Base-by-base conservation (phyloP, 108 stramenopile genomes). In the Cyclostephanos tholiformis region DNA sequence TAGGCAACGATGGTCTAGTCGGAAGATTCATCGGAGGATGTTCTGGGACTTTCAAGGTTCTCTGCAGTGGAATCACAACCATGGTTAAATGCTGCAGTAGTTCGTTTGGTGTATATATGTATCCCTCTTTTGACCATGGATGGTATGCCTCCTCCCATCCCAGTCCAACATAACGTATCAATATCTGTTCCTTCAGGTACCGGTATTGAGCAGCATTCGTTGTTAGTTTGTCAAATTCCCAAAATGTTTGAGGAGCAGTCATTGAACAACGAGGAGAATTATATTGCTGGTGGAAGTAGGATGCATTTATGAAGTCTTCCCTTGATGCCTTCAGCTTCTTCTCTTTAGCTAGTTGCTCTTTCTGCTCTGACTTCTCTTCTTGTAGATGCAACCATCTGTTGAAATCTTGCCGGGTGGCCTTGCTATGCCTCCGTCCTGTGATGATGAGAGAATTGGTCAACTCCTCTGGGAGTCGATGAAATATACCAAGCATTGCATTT, bases 271-370 rank as follows among this genome's bases (percentile, higher is more conserved):
- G n/a, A n/a, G n/a, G n/a, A n/a, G n/a, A n/a, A n/a, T n/a, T n/a
- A n/a, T n/a, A n/a, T n/a, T n/a, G n/a, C n/a, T n/a, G n/a, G n/a
- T 52, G 44, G 23, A 43, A 53, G 46, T 65, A 36, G 17, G 41
- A 44, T 65, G 73, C 64, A 22, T 64, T 63, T 29, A 74, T 58
- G 14, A 46, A 74, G 10, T 51, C 50, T 4, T 51, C 20, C 50
- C 10, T 51, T 51, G 50, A 25, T 23, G 9, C 49, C 22, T 44
- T 23, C 9, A 16, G 25, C 10, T 49, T 65, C 46, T 63, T 51
- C 17, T 51, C 50, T 20, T 20, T 51, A 8, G 50, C 50, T 51
- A 51, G 19, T 10, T 51, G 4, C 8, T 51, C 19, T 51, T 51
- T 51, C 50, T 51, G 19, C 50, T 51, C 50, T 2, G 19, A 20